Evolutionary conservation across 768 basidiomycete species (phyloP).

Genomic region (Suillus americanus): DNA sequence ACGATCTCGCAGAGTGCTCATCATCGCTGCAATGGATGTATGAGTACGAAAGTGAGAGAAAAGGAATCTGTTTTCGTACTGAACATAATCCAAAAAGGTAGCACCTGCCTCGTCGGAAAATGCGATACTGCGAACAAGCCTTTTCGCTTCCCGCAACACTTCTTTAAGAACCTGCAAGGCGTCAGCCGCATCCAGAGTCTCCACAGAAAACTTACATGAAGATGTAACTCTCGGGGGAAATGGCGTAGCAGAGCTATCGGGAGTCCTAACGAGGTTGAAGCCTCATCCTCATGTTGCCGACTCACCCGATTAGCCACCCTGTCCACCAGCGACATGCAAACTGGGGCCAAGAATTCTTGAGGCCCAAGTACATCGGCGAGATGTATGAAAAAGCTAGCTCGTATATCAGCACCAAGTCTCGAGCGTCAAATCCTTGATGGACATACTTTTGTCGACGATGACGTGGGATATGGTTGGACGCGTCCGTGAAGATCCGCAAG

Average conservation of each 20-base stretch:
- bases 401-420: conserved; percentile 10
- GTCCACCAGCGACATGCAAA: conserved; percentile 84
- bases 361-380: conserved; percentile 81
- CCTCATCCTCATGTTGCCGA: conserved; percentile 61
- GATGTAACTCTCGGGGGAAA: conserved; percentile 45
- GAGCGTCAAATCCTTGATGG: neutral
- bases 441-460: conserved; percentile 87
- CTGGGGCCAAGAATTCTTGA: conserved; percentile 75
- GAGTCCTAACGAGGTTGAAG: conserved; percentile 56
- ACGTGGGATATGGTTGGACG: conserved; percentile 86
- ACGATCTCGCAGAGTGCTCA: conserved; percentile 48
- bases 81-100: conserved; percentile 55
- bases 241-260: conserved; percentile 68
- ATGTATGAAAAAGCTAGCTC: conserved; percentile 80
- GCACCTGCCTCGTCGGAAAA: conserved; percentile 37
- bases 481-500: conserved; percentile 90
- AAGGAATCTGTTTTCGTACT: conserved; percentile 39
- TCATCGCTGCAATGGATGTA: conserved; percentile 46
- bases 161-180: conserved; percentile 55
- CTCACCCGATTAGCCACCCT: conserved; percentile 69
- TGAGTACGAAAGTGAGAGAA: neutral
- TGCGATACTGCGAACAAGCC: conserved; percentile 48
- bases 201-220: conserved; percentile 42
- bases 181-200: neutral
- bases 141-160: conserved; percentile 63